Evolutionary conservation across 177 flowering plant species (phyloP).

Genomic region (Vitis hybrid): DNA sequence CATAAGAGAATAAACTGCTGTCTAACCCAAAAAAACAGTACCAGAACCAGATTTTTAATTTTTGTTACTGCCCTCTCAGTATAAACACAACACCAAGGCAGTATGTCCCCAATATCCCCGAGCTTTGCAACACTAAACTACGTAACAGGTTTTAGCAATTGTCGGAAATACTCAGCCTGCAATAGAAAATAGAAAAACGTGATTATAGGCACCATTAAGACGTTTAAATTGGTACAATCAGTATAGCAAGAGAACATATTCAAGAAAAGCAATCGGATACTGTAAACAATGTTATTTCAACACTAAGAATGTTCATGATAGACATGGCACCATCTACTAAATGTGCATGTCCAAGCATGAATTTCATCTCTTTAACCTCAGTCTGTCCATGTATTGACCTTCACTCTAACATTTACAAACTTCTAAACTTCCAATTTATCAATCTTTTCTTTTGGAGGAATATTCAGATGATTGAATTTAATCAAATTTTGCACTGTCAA

Average conservation of each 20-base stretch:
- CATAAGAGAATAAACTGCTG: conserved; percentile 9
- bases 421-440: no score
- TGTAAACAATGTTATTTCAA: no score
- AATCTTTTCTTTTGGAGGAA: no score
- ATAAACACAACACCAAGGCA: conserved; percentile 18
- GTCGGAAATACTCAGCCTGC: conserved; percentile 89
- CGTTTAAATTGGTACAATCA: not conserved
- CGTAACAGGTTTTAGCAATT: conserved; percentile 93
- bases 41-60: conserved; percentile 9
- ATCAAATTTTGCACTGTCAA: no score
- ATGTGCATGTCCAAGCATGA: no score
- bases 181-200: conserved; percentile 12
- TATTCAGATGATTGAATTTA: no score
- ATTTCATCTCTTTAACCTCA: no score
- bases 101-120: conserved; percentile 19
- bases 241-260: not conserved
- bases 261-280: not conserved
- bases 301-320: not conserved
- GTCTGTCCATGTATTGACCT: no score
- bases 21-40: conserved; percentile 20
- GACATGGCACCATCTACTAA: no score
- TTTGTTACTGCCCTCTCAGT: conserved; percentile 21
- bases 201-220: not conserved
- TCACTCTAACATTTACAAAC: no score
- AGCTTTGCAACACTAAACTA: conserved; percentile 36